Base-by-base conservation (phyloP, 2,329 filamentous ascomycete species). In the Akanthomyces muscarius region DNA sequence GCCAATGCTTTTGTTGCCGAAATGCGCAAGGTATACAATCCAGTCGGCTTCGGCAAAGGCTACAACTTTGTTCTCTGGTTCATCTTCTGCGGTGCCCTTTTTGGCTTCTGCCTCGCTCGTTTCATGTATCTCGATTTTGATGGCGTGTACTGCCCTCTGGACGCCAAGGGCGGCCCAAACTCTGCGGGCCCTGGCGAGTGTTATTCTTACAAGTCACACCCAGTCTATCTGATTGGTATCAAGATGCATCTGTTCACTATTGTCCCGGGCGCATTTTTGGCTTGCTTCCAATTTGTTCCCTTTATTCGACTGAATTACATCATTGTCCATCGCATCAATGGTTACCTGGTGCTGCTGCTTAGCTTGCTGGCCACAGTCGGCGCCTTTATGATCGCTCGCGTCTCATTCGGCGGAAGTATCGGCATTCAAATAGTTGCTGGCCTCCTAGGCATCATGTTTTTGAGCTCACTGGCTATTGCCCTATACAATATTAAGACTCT, bases 241-340 rank as follows among this genome's bases (percentile, higher is more conserved):
- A 74, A 76, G 16, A 61, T 81, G 7, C 80, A 83, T 62, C 70
- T 83, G 0, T 73, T 67, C 5, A 66, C 70, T 28, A 73, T 81
- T 30, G 67, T 83, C 1, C 80, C 80, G 0, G 78, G 73, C 0
- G 72, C 69, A 4, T 65, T 82, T 7, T 72, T 83, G 1, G 74
- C 73, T 5, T 73, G 74, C 61, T 70, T 78, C 33, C 81, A 83
- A 71, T 83, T 83, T 65, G 68, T 81, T 4, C 81, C 81, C 2
- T 62, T 71, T 13, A 71, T 81, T 41, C 74, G 79, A 2, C 77
- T 83, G 66, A 81, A 78, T 63, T 67, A 72, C 55, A 73, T 85
- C 0, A 63, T 83, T 2, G 70, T 86, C 36, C 86, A 89, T 69
- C 81, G 86, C 1, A 76, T 88, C 63, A 84, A 81, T 59, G 86